Percentiles rank a stretch among this genome's conserved stretches.
These are phyloP conservation scores for Hypoxylon fragiforme DNA, from an alignment of 495 filamentous ascomycete genomes.

Conservation along the genomic window DNA sequence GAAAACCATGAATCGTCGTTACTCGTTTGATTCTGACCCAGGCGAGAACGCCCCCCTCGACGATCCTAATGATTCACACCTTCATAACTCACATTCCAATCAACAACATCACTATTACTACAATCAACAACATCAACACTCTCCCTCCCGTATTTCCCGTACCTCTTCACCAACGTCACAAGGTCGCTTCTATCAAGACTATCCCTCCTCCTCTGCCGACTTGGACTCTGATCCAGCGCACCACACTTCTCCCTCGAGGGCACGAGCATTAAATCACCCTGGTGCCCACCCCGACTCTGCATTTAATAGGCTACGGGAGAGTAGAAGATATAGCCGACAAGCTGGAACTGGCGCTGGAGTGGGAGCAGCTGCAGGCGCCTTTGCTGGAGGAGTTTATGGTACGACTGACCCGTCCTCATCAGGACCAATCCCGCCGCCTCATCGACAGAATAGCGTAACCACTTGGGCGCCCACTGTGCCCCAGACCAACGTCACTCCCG, in stretches of 20 bases:
- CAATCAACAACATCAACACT: conserved; percentile 7
- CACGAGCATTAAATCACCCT: conserved; percentile 27
- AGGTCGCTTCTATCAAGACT: conserved; percentile 34
- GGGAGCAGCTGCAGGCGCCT: conserved; percentile 19
- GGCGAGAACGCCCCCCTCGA: conserved; percentile 47
- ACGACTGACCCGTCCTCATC: conserved; percentile 28
- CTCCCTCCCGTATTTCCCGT: conserved; percentile 7
- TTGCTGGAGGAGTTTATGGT: conserved; percentile 17
- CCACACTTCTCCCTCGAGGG: conserved; percentile 28
- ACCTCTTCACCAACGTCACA: conserved; percentile 23
- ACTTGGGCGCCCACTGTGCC: conserved; percentile 41
- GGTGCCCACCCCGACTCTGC: conserved; percentile 49
- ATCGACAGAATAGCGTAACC: conserved; percentile 34
- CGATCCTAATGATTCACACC: conserved; percentile 14
- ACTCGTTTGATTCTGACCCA: conserved; percentile 41
- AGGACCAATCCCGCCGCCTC: conserved; percentile 28
- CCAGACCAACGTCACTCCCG: conserved; percentile 66
- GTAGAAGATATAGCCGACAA: conserved; percentile 41
- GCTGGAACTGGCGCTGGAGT: conserved; percentile 17
- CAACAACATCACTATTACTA: neutral
- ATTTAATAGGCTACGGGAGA: conserved; percentile 45
- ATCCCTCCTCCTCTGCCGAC: conserved; percentile 22
- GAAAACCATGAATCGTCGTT: conserved; percentile 34
- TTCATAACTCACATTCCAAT: conserved; percentile 24
- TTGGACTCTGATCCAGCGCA: conserved; percentile 20